Conservation (phyloP, 192 early-diverging fungal species). For the Funneliformis geosporum region DNA sequence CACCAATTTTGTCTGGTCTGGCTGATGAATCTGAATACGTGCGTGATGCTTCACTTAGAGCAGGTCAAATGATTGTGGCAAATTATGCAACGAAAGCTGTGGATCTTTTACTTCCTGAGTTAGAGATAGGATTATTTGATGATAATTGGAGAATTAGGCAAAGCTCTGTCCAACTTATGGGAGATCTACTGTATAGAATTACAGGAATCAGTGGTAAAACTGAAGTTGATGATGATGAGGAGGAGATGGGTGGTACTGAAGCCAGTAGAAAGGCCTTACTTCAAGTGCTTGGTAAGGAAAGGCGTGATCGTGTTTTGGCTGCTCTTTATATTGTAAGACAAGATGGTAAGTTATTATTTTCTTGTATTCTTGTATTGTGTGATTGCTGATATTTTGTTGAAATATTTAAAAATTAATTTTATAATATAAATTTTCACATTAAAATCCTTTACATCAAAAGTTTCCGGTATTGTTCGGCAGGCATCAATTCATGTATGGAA, state of each 20-base stretch:
- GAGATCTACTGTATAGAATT: conserved; percentile 91
- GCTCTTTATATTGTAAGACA: conserved; percentile 90
- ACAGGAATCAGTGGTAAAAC: conserved; percentile 76
- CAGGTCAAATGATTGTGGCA: conserved; percentile 90
- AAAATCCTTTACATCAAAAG: conserved; percentile 11
- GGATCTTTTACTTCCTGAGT: conserved; percentile 86
- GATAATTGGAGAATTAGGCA: conserved; percentile 96
- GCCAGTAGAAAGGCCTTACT: conserved; percentile 67
- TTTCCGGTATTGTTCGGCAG: conserved; percentile 81
- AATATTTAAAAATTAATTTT: background rate
- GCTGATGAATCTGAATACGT: conserved; percentile 96
- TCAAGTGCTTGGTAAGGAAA: conserved; percentile 81
- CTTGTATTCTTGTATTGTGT: background rate
- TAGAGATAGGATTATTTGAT: conserved; percentile 88
- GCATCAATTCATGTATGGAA: conserved; percentile 93
- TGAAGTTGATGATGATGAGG: conserved; percentile 61
- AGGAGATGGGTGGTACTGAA: conserved; percentile 59
- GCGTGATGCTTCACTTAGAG: conserved; percentile 87
- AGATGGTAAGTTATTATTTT: conserved; percentile 59
- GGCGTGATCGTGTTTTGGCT: conserved; percentile 83
- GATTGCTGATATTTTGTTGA: background rate
- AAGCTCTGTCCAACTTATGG: conserved; percentile 91
- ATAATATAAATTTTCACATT: background rate
- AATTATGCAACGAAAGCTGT: conserved; percentile 88
- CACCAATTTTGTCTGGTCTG: conserved; percentile 85